Base-by-base conservation (phyloP, 1,139 yeast species). In the Hyphopichia buzzinii region DNA sequence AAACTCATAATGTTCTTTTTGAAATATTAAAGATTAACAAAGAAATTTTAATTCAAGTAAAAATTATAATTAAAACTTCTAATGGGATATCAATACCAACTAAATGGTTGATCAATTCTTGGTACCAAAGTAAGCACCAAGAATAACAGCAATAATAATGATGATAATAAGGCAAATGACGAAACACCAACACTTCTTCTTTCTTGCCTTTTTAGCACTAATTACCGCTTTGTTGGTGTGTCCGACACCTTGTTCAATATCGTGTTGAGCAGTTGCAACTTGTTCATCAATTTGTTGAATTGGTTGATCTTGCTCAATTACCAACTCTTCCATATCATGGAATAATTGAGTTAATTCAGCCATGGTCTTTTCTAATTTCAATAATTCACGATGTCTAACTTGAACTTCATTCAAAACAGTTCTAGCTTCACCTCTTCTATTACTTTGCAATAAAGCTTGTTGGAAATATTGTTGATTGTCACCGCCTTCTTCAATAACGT, bases 361-460 rank as follows among this genome's bases (percentile, higher is more conserved):
- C 87, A 94, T 88, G 40, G 97, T 85, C 66, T 86, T 83, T 66
- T 90, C 97, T 64, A 94, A 84, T 69, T 89, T 87, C 68, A 88
- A 84, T 59, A 94, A 80, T 67, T 92, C 98, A 57, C 87, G 84
- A 70, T 94, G 98, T 70, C 99, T 84, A 32, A 87, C 81, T 66
- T 92, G 97, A 38, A 94, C 98, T 65, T 94, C 98, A 53, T 88
- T 86, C 52, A 92, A 76, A 3, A 95, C 98, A 25, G 96, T 81
- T 61, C 95, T 80, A 35, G 98, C 97, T 65, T 92, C 96, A 49
- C 98, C 98, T 55, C 95, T 82, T 67, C 97, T 83, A 62, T 88
- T 87, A 39, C 95, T 84, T 67, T 84, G 88, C 74, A 88, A 72
- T 49, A 92, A 74, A 12, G 97, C 97, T 64, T 89, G 96, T 44